Evolutionary conservation across 73 alveolate species (phyloP).

Genomic region (Paramecium sexaurelia): DNA sequence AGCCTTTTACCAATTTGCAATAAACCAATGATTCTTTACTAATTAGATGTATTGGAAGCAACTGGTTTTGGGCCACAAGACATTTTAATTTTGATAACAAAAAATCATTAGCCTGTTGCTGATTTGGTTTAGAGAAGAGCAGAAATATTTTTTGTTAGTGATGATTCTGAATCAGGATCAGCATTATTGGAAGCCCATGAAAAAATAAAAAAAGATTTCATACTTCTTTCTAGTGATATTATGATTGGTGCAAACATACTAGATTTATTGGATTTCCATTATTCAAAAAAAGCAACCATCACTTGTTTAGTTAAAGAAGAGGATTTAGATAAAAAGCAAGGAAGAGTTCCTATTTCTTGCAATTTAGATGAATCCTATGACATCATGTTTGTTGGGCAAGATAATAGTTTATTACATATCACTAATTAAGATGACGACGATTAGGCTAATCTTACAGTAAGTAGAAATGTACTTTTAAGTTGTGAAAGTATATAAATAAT

Average conservation of each 20-base stretch:
- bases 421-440: not conserved
- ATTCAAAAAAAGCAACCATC: not conserved
- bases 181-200: conserved; percentile 20
- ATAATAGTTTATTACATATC: not conserved
- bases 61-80: not conserved
- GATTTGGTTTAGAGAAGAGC: not conserved
- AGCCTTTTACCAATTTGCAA: conserved; percentile 16
- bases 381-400: not conserved
- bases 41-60: not conserved
- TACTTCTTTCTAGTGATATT: not conserved
- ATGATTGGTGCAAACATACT: not conserved
- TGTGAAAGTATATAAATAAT: not conserved
- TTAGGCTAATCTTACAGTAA: not conserved
- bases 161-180: conserved; percentile 41
- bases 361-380: conserved; percentile 33
- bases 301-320: conserved; percentile 17
- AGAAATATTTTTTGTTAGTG: conserved; percentile 31
- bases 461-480: not conserved
- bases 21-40: conserved; percentile 29
- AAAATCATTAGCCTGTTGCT: conserved; percentile 16
- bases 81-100: not conserved
- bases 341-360: conserved; percentile 48
- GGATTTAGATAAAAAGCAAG: conserved; percentile 17
- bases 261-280: conserved; percentile 30
- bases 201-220: conserved; percentile 21